These are phyloP conservation scores for Neurospora discreta DNA, from an alignment of 495 filamentous ascomycete species.

Conservation along the genomic window DNA sequence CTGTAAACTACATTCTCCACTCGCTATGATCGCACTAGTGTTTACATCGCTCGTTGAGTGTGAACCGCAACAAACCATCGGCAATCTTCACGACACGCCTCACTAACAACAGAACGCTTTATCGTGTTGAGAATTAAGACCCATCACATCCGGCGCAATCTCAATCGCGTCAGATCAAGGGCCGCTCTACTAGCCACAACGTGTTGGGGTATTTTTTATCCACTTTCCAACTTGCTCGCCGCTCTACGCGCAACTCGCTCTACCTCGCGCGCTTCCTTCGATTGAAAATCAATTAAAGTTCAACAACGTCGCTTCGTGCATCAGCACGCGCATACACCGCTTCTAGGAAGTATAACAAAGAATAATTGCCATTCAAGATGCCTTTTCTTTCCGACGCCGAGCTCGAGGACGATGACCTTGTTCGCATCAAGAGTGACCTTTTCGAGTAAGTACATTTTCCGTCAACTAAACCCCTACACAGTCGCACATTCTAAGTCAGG, in stretches of 20 bases:
- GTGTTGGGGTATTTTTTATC: background rate
- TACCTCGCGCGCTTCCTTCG: background rate
- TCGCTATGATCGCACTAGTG: background rate
- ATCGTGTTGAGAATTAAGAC: background rate
- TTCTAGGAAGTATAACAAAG: background rate
- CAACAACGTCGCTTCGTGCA: background rate
- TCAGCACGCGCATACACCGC: background rate
- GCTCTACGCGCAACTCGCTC: background rate
- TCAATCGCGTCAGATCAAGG: background rate
- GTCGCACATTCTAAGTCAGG: background rate
- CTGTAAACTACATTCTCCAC: background rate
- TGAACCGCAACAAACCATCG: background rate
- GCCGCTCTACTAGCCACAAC: background rate
- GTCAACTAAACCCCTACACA: background rate
- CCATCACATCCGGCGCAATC: background rate
- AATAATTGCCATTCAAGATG: constrained; percentile 1
- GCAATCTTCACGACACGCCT: background rate
- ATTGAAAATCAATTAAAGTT: background rate
- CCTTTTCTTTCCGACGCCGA: constrained; percentile 1
- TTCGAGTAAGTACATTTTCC: constrained; percentile 10
- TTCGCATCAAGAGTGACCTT: constrained; percentile 16
- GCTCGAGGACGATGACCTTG: constrained; percentile 5
- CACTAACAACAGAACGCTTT: background rate
- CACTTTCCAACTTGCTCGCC: background rate
- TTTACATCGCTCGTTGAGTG: background rate